phyloP scores from a whole-genome alignment of 495 filamentous ascomycete genomes.

The Eremomyces bilateralis region DNA sequence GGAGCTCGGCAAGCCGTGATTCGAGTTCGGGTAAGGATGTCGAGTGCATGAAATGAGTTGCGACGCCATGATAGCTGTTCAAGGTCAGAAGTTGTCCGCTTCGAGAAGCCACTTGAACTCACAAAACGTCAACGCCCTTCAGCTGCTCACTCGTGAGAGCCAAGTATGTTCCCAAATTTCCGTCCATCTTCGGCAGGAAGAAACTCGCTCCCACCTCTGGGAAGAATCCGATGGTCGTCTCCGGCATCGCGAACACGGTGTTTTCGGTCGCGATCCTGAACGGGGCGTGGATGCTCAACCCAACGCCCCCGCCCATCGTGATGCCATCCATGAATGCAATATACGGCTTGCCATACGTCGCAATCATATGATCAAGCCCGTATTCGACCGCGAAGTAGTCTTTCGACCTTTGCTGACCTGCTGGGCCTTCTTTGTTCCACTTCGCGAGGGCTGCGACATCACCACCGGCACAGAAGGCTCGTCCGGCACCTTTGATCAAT shows the following conservation, averaged over 20 bases:
- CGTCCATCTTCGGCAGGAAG: conserved; percentile 78
- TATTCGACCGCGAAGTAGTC: conserved; percentile 89
- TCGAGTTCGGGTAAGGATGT: conserved; percentile 60
- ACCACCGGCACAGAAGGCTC: conserved; percentile 82
- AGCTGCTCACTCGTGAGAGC: conserved; percentile 69
- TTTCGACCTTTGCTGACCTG: conserved; percentile 44
- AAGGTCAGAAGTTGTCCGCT: background rate
- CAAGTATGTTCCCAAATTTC: conserved; percentile 67
- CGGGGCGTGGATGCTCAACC: conserved; percentile 80
- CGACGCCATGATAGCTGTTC: conserved; percentile 45
- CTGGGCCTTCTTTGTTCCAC: conserved; percentile 41
- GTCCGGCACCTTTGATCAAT: conserved; percentile 71
- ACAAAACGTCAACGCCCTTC: conserved; percentile 61
- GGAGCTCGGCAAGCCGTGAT: conserved; percentile 65
- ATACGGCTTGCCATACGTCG: conserved; percentile 85
- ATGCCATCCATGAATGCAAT: conserved; percentile 94
- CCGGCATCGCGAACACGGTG: conserved; percentile 92
- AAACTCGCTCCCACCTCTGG: conserved; percentile 92
- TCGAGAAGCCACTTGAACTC: conserved; percentile 11
- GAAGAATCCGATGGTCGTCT: conserved; percentile 95
- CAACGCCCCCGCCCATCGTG: conserved; percentile 96
- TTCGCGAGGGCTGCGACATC: conserved; percentile 61
- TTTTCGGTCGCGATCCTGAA: conserved; percentile 92
- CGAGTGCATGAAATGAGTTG: conserved; percentile 89
- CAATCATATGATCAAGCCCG: conserved; percentile 78